Evolutionary conservation across 2,329 filamentous ascomycete species (phyloP).

Genomic region (Phoma sp.): DNA sequence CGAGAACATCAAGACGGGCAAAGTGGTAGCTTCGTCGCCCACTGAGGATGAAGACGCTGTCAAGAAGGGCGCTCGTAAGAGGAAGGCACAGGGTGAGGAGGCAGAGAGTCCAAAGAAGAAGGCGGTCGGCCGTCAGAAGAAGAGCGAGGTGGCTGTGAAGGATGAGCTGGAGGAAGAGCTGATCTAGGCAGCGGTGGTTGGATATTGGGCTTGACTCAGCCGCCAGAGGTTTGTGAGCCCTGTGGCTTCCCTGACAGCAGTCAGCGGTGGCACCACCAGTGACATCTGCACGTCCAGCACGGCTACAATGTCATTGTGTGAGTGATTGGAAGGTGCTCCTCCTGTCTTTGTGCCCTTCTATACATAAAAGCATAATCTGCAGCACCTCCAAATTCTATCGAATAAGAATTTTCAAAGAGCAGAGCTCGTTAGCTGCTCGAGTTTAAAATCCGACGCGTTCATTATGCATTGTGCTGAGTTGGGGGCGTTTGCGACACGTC

Average conservation of each 20-base stretch:
- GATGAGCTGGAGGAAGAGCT: constrained; percentile 9
- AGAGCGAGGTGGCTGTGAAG: constrained; percentile 9
- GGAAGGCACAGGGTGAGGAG: constrained; percentile 12
- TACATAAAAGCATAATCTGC: too few species aligned
- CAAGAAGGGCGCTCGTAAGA: constrained; percentile 18
- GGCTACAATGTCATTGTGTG: too few species aligned
- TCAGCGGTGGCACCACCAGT: background rate
- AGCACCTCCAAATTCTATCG: too few species aligned
- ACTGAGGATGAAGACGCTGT: constrained; percentile 4
- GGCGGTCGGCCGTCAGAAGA: constrained; percentile 18
- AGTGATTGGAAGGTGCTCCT: too few species aligned
- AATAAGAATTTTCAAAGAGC: too few species aligned
- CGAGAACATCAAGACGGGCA: constrained; percentile 24
- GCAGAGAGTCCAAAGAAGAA: constrained; percentile 24
- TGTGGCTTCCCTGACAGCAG: background rate
- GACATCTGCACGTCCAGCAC: too few species aligned
- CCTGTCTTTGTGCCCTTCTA: too few species aligned
- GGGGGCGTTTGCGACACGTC: constrained; percentile 3
- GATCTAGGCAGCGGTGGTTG: background rate
- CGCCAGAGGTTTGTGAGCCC: background rate
- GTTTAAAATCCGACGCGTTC: background rate
- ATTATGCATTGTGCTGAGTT: background rate
- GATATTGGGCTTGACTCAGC: background rate
- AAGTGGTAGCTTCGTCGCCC: constrained; percentile 5
- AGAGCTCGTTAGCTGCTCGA: too few species aligned